A percentile compares a stretch with the other conserved stretches of the same genome.
Evolutionary conservation across 257 asterid species (phyloP).

Genomic region (Rubia yunnanensis): DNA sequence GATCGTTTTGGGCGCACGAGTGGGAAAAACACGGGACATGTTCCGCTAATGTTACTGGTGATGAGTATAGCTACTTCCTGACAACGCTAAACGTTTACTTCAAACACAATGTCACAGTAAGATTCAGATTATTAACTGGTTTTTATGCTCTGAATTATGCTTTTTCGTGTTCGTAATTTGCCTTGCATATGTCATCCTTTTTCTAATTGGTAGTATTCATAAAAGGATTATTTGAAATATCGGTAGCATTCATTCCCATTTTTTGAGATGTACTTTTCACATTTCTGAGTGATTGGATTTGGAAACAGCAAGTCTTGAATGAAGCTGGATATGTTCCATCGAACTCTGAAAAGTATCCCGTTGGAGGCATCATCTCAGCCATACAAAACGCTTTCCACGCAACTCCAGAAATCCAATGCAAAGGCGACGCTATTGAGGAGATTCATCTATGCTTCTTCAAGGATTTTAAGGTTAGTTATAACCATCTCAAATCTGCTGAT

Average conservation of each 20-base stretch:
- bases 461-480: conserved; percentile 71
- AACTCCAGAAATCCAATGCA: conserved; percentile 70
- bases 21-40: conserved; percentile 97
- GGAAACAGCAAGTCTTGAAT: conserved; percentile 54
- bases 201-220: not conserved
- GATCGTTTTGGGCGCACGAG: conserved; percentile 96
- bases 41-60: conserved; percentile 52
- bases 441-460: conserved; percentile 75
- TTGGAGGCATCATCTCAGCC: conserved; percentile 71
- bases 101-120: conserved; percentile 83
- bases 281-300: not conserved
- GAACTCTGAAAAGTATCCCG: conserved; percentile 74
- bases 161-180: not conserved
- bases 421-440: conserved; percentile 67
- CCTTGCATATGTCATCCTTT: not conserved
- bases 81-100: conserved; percentile 63
- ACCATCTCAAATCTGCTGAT: not conserved
- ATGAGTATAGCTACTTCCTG: conserved; percentile 71
- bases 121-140: conserved; percentile 14
- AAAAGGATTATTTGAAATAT: not conserved
- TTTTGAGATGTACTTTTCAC: not conserved
- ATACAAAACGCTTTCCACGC: conserved; percentile 72
- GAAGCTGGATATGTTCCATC: conserved; percentile 85
- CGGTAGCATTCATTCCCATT: too few relatives aligned
- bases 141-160: not conserved